Evolutionary conservation across 1,284 basidiomycete species (phyloP).

Genomic region (Irpex rosettiformis): DNA sequence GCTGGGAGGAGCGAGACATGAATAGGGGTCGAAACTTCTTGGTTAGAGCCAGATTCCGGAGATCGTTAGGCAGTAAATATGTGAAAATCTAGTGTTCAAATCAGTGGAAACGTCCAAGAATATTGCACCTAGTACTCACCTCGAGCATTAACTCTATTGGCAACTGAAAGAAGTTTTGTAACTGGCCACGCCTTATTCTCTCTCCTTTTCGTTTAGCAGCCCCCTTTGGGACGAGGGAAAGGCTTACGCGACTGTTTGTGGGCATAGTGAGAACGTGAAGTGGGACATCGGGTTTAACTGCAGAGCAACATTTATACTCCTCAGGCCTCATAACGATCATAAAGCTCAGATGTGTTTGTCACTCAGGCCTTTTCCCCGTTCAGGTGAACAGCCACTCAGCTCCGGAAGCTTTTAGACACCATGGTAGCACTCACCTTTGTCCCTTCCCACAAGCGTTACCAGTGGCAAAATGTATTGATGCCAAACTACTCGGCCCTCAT

Average conservation of each 20-base stretch:
- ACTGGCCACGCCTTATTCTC: neutral
- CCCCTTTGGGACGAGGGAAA: neutral
- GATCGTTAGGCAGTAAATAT: neutral
- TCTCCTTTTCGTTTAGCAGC: neutral
- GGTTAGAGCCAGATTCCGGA: neutral
- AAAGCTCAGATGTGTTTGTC: neutral
- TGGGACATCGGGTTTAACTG: neutral
- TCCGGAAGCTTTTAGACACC: neutral
- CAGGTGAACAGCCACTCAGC: neutral
- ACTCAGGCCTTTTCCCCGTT: neutral
- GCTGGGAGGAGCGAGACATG: slow-evolving; percentile 2
- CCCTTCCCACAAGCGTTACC: neutral
- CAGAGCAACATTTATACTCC: neutral
- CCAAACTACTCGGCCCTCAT: neutral
- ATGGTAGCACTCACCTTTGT: neutral
- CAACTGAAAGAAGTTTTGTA: neutral
- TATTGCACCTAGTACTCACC: neutral
- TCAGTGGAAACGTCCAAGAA: neutral
- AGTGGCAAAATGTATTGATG: neutral
- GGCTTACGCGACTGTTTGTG: neutral
- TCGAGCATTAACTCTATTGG: neutral
- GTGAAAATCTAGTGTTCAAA: neutral
- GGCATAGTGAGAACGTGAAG: neutral
- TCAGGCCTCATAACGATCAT: neutral
- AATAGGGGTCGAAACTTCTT: neutral